Base-by-base conservation (phyloP, 2,329 filamentous ascomycete species). In the Neurospora crassa region DNA sequence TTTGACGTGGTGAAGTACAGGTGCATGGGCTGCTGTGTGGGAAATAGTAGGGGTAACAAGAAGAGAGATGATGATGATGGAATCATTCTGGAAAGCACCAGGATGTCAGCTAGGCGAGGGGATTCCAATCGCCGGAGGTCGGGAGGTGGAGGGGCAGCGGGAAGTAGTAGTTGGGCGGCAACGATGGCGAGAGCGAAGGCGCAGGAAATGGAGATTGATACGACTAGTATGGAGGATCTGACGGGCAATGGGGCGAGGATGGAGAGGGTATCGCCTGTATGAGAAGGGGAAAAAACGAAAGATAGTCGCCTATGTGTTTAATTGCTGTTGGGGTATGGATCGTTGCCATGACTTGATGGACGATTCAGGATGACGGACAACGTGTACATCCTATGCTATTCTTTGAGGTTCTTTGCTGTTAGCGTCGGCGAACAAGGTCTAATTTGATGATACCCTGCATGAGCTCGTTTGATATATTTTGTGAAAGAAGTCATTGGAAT, bases 151-250 rank as follows among this genome's bases (percentile, higher is more conserved):
- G 67, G 68, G 12, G 67, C 59, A 16, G 14, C 47, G 43, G 29
- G 4, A 53, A 53, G 34, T 42, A 53, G 42, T 68, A 40, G 24
- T 37, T 42, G 53, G 74, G 73, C 5, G 70, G 74, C 68, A 68
- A 75, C 69, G 70, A 76, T 76, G 63, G 74, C 71, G 72, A 73
- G 71, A 70, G 77, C 68, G 24, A 76, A 77, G 67, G 77, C 73
- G 29, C 78, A 70, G 47, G 77, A 76, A 37, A 81, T 82, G 74
- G 78, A 77, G 40, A 80, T 82, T 70, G 85, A 86, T 72, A 85
- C 80, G 67, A 85, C 86, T 71, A 87, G 84, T 75, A 84, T 85
- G 78, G 84, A 83, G 42, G 84, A 86, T 73, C 77, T 87, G 40
- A 83, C 84, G 6, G 79, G 73, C 14, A 76, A 79, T 14, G 70